These are phyloP conservation scores for Mycena belliarum DNA, from an alignment of 768 basidiomycete species.

Conservation along the genomic window DNA sequence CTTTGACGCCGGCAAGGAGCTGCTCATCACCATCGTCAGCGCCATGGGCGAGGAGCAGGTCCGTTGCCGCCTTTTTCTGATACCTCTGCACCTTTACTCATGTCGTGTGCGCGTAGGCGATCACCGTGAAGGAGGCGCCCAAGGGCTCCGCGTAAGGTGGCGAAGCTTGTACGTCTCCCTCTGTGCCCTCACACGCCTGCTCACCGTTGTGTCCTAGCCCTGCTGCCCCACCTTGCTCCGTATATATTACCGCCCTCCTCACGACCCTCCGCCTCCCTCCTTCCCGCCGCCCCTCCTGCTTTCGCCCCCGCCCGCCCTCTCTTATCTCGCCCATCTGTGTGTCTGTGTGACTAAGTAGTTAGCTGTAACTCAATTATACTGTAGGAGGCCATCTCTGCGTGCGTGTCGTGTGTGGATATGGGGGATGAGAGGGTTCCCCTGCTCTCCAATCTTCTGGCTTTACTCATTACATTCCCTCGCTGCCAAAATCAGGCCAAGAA, in stretches of 20 bases:
- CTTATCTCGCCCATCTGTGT: constrained; percentile 2
- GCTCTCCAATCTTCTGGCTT: too few relatives aligned
- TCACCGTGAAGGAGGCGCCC: constrained; percentile 89
- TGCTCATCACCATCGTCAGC: constrained; percentile 80
- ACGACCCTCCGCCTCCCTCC: constrained; percentile 1
- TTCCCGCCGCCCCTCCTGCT: neutral
- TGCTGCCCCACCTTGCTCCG: too few relatives aligned
- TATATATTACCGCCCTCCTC: constrained; percentile 9
- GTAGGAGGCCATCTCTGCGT: constrained; percentile 1
- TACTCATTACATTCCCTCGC: too few relatives aligned
- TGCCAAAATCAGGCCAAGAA: too few relatives aligned
- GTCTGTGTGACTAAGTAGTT: constrained; percentile 23
- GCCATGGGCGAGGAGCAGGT: constrained; percentile 91
- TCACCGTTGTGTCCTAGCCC: neutral
- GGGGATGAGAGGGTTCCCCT: too few relatives aligned
- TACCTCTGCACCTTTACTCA: too few relatives aligned
- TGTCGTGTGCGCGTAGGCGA: constrained; percentile 27
- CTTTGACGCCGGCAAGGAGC: constrained; percentile 87
- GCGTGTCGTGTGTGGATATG: neutral
- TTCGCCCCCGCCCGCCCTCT: neutral
- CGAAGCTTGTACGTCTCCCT: neutral
- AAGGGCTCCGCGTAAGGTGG: constrained; percentile 39
- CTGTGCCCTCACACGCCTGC: too few relatives aligned
- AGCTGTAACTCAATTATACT: constrained; percentile 22
- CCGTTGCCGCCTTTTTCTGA: too few relatives aligned